Base-by-base conservation (phyloP, 495 filamentous ascomycete species). In the Clavariopsis aquatica region DNA sequence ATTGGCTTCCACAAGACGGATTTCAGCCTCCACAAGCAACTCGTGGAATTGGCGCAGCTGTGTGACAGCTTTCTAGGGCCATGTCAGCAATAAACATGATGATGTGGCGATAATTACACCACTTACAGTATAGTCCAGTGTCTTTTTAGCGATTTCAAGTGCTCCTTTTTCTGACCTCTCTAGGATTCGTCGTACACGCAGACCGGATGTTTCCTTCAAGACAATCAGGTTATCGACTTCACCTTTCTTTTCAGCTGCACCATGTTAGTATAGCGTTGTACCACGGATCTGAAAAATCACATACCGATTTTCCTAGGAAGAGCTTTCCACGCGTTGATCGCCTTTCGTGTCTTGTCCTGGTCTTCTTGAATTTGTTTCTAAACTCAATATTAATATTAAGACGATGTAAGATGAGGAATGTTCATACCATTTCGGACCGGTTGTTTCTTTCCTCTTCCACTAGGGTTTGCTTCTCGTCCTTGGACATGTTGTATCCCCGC, bases 1-100 rank as follows among this genome's bases (percentile, higher is more conserved):
- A 9, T 78, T 73, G 0, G 91, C 93, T 77, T 98, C 95, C 29
- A 93, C 79, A 7, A 86, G 77, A 49, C 83, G 79, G 46, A 96
- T 74, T 59, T 90, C 82, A 1, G 81, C 80, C 69, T 90, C 85
- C 15, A 91, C 72, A 12, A 92, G 78, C 29, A 84, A 81, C 43
- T 87, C 81, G 57, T 90, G 84, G 10, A 81, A 73, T 28, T 75
- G 71, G 13, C 84, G 84, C 23, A 96, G 81, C 20, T 72, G 67
- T 28, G 81, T 78, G 8, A 96, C 83, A 27, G 82, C 76, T 60
- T 84, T 78, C 77, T 87, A 72, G 43, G 79, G 9, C 7, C 12
- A 9, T 22, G 19, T 46, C 4, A 60, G 47, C 22, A n/a, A 57
- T 27, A n/a, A 72, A 66, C 60, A 38, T 64, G 13, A 15, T 20